Conservation (phyloP, 2,329 filamentous ascomycete genomes). For the Tetracladium maxilliforme region DNA sequence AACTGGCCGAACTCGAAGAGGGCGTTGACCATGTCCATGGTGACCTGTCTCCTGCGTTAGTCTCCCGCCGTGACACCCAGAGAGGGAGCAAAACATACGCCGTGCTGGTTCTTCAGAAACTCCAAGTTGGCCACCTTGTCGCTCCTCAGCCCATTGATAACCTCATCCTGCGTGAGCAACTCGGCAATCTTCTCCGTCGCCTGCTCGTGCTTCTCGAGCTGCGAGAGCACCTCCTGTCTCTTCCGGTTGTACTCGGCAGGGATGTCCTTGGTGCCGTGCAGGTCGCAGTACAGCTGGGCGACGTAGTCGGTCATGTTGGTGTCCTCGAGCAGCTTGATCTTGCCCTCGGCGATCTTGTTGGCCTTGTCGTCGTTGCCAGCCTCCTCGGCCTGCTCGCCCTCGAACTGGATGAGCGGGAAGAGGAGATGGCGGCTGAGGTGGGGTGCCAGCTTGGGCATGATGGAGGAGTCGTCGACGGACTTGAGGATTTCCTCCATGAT, state of each 20-base stretch:
- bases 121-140: constrained; percentile 99
- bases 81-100: constrained; percentile 36
- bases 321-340: constrained; percentile 87
- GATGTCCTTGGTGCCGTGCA: constrained; percentile 63
- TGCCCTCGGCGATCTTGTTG: constrained; percentile 65
- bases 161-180: constrained; percentile 74
- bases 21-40: constrained; percentile 86
- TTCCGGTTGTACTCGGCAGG: constrained; percentile 81
- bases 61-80: constrained; percentile 1
- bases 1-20: constrained; percentile 95
- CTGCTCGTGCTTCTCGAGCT: constrained; percentile 71
- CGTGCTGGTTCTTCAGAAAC: constrained; percentile 92
- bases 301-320: constrained; percentile 99
- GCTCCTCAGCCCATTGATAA: constrained; percentile 78
- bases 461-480: too few relatives aligned
- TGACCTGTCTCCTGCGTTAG: constrained; percentile 40
- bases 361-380: too few relatives aligned
- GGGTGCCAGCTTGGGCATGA: constrained; percentile 78
- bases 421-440: constrained; percentile 93
- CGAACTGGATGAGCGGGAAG: constrained; percentile 91
- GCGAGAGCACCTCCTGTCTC: constrained; percentile 74
- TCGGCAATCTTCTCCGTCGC: constrained; percentile 81
- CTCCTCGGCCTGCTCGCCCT: constrained; percentile 68
- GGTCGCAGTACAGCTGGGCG: constrained; percentile 77
- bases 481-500: constrained; percentile 58